These are phyloP conservation scores for Aspergillus campestris DNA, from an alignment of 495 filamentous ascomycete genomes.

Conservation along the genomic window DNA sequence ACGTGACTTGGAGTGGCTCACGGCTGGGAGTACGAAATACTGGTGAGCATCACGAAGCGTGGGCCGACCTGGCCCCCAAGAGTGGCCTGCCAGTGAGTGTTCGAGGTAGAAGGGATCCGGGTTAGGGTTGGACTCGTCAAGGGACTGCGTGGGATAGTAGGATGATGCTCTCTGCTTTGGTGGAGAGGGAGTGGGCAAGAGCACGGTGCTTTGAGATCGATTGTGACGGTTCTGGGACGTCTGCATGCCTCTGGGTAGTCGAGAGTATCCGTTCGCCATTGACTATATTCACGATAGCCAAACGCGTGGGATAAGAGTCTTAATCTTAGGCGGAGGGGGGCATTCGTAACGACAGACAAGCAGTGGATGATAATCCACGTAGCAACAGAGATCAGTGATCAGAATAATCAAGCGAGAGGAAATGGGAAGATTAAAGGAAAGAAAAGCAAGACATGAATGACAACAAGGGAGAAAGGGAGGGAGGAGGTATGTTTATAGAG, in stretches of 20 bases:
- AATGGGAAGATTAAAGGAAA: neutral
- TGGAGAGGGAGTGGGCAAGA: conserved; percentile 25
- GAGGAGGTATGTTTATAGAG: too few relatives aligned
- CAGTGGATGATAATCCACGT: too few relatives aligned
- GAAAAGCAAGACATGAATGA: too few relatives aligned
- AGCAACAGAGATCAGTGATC: neutral
- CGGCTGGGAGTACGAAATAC: conserved; percentile 27
- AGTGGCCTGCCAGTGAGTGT: conserved; percentile 23
- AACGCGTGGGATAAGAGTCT: neutral
- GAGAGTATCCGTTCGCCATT: conserved; percentile 35
- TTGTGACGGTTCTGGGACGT: conserved; percentile 25
- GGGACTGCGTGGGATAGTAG: conserved; percentile 25
- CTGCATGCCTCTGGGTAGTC: conserved; percentile 28
- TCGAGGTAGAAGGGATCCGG: conserved; percentile 41
- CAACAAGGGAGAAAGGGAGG: too few relatives aligned
- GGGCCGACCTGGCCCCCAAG: conserved; percentile 19
- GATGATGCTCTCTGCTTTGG: conserved; percentile 27
- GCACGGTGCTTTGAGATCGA: conserved; percentile 27
- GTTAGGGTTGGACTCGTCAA: conserved; percentile 35
- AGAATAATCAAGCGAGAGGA: conserved; percentile 1
- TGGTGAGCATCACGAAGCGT: conserved; percentile 28
- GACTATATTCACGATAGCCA: conserved; percentile 21
- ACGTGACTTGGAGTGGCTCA: conserved; percentile 18
- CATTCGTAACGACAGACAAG: too few relatives aligned
- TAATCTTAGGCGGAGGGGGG: neutral